Percentiles rank a stretch among this genome's conserved stretches.
These are phyloP conservation scores for Penicillium canariense DNA, from an alignment of 495 filamentous ascomycete genomes.

Conservation along the genomic window DNA sequence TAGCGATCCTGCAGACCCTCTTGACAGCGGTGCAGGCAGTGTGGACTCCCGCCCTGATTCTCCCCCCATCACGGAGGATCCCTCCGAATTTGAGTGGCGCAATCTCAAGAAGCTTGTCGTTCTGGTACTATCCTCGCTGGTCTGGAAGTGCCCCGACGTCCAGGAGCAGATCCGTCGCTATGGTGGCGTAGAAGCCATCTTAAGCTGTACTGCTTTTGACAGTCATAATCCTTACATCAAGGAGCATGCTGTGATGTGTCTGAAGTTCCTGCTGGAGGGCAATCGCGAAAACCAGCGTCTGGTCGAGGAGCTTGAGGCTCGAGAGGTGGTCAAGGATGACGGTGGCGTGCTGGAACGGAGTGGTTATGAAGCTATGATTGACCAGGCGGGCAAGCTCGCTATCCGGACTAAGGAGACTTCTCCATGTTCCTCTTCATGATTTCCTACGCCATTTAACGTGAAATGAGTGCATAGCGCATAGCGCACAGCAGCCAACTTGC, in stretches of 20 bases:
- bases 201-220: constrained; percentile 83
- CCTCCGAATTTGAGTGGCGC: constrained; percentile 87
- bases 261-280: constrained; percentile 85
- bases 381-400: constrained; percentile 50
- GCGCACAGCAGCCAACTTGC: background rate
- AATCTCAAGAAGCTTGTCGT: constrained; percentile 91
- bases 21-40: constrained; percentile 36
- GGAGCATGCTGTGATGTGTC: constrained; percentile 85
- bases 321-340: constrained; percentile 49
- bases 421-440: background rate
- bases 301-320: constrained; percentile 62
- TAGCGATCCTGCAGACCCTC: constrained; percentile 44
- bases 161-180: constrained; percentile 80
- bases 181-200: constrained; percentile 79
- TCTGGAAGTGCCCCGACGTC: constrained; percentile 75
- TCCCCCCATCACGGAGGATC: constrained; percentile 70
- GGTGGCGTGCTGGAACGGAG: constrained; percentile 46
- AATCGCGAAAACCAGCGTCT: constrained; percentile 76
- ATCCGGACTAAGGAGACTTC: constrained; percentile 33
- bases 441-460: background rate
- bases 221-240: constrained; percentile 86
- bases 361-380: constrained; percentile 54
- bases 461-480: background rate
- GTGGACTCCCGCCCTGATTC: constrained; percentile 52
- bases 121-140: constrained; percentile 77